Evolutionary conservation across 1,284 basidiomycete species (phyloP).

Genomic region (Trichosporon sp.): DNA sequence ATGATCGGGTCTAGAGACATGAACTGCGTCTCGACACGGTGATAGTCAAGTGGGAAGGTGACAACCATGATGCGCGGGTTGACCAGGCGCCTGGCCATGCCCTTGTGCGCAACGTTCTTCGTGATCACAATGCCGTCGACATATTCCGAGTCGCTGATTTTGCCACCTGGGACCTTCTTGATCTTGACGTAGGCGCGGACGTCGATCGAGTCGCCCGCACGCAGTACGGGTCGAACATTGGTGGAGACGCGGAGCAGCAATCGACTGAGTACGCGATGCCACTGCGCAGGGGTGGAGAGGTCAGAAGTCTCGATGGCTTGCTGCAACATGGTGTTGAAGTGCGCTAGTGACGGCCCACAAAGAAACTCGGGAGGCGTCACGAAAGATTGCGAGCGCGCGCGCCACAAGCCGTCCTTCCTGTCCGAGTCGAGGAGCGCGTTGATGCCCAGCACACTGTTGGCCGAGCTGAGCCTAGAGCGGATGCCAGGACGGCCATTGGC

Average conservation of each 20-base stretch:
- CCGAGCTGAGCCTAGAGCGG: slow-evolving; percentile 34
- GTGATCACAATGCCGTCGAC: slow-evolving; percentile 96
- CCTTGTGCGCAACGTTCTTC: slow-evolving; percentile 95
- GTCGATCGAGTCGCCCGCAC: slow-evolving; percentile 75
- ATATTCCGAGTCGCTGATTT: slow-evolving; percentile 87
- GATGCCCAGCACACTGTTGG: slow-evolving; percentile 35
- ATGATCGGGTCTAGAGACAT: slow-evolving; percentile 88
- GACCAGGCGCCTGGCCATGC: slow-evolving; percentile 51
- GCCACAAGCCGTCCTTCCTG: slow-evolving; percentile 41
- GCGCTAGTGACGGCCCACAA: slow-evolving; percentile 74
- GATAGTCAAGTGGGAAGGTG: slow-evolving; percentile 92
- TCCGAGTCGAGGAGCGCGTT: slow-evolving; percentile 42
- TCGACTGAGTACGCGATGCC: slow-evolving; percentile 75
- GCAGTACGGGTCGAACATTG: slow-evolving; percentile 47
- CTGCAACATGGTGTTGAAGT: slow-evolving; percentile 78
- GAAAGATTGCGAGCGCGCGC: slow-evolving; percentile 41
- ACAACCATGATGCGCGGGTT: slow-evolving; percentile 88
- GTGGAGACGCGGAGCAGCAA: slow-evolving; percentile 51
- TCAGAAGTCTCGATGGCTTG: slow-evolving; percentile 62
- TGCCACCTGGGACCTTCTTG: slow-evolving; percentile 95
- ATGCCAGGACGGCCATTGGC: slow-evolving; percentile 22
- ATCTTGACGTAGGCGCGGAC: slow-evolving; percentile 94
- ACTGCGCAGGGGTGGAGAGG: slow-evolving; percentile 71
- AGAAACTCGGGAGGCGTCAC: slow-evolving; percentile 54
- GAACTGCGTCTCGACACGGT: slow-evolving; percentile 88